Base-by-base conservation (phyloP, 257 asterid genomes). In the Solanum piurae region DNA sequence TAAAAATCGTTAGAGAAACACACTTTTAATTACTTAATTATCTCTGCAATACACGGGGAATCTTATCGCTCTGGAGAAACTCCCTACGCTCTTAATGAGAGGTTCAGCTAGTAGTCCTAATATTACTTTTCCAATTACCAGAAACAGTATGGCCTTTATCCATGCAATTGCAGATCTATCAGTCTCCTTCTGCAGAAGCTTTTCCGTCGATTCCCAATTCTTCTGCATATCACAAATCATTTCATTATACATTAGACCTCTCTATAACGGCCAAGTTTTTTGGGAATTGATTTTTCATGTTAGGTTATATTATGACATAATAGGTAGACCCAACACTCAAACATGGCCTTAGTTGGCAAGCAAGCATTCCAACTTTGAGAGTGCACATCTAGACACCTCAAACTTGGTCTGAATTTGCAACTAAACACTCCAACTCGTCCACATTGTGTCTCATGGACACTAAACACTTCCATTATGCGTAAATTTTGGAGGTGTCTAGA, bases 101-200 rank as follows among this genome's bases (percentile, higher is more conserved):
- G 98, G 96, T 83, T 94, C 96, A 0, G 96, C 95, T 64, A 93
- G 87, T 77, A 91, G 62, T 10, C 96, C 96, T 3, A 94, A 90
- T 84, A 90, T 91, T 14, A 86, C 46, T 14, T 92, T 86, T 52
- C 98, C 96, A 2, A 93, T 88, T 18, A 90, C 60, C 18, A 93
- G 69, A 60, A 89, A 93, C 36, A 89, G 37, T 84, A 92, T 68
- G 11, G 95, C 94, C 92, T 94, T 93, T 0, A 36, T 83, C 94
- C 95, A 92, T 6, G 95, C 95, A 76, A 89, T 42, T 4, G 90
- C 23, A 73, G 95, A 91, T 52, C 90, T 91, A 72, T 92, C 96
- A 5, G 86, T 85, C 42, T 89, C 73, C 83, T 92, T 91, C 88
- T 93, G 92, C 18, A 93, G 73, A 75, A 94, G 80, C 87, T 87